A percentile compares a stretch with the other conserved stretches of the same genome.
These are phyloP conservation scores for Plectranthus barbatus DNA, from an alignment of 257 asterid species.

Conservation along the genomic window DNA sequence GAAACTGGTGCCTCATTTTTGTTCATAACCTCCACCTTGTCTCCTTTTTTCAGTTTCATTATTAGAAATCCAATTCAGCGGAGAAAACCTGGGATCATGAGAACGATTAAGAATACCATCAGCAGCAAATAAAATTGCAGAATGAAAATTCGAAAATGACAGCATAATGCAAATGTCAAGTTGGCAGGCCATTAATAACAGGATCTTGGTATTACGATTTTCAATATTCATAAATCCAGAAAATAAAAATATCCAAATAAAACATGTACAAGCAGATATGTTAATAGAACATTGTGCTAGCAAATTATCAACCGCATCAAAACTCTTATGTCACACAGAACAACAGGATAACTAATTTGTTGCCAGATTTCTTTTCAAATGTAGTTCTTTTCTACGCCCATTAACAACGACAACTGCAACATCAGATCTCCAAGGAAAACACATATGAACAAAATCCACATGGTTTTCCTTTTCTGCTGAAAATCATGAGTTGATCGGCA, in stretches of 20 bases:
- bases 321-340: not conserved
- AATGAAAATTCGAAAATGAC: not conserved
- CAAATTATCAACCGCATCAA: not conserved
- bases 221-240: slow-evolving; percentile 5
- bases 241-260: not conserved
- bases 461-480: slow-evolving; percentile 1
- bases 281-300: not conserved
- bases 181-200: not conserved
- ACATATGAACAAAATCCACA: not conserved
- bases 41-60: slow-evolving; percentile 62
- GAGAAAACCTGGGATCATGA: slow-evolving; percentile 30
- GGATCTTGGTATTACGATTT: slow-evolving; percentile 1
- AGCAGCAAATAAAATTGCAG: not conserved
- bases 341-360: not conserved
- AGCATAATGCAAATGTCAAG: not conserved
- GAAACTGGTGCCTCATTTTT: slow-evolving; percentile 33
- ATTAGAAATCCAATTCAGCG: slow-evolving; percentile 3
- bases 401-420: not conserved
- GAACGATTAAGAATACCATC: not conserved
- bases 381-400: not conserved
- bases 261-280: not conserved
- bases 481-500: slow-evolving; percentile 12
- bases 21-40: slow-evolving; percentile 67
- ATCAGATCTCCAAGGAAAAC: not conserved
- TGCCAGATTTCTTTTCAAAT: not conserved